Evolutionary conservation across 257 asterid species (phyloP).

Genomic region (Fraxinus cuspidata): DNA sequence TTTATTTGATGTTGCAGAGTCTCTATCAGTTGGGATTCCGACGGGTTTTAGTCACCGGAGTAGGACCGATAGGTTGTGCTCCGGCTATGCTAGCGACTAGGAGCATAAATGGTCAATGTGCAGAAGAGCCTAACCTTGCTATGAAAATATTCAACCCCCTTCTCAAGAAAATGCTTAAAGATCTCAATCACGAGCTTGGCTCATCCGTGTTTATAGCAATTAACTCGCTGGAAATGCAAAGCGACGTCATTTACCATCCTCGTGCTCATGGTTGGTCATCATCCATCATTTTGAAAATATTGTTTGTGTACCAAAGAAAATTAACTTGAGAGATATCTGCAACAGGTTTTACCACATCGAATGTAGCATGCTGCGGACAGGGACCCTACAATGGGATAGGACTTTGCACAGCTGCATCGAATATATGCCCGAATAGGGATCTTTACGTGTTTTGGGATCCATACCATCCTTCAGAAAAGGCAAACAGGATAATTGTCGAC

Average conservation of each 20-base stretch:
- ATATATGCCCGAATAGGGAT: slow-evolving; percentile 49
- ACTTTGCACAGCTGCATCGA: slow-evolving; percentile 41
- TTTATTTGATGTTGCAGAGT: slow-evolving; percentile 33
- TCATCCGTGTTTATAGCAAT: slow-evolving; percentile 51
- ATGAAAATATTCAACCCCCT: slow-evolving; percentile 57
- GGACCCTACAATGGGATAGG: slow-evolving; percentile 60
- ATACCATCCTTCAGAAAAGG: slow-evolving; percentile 53
- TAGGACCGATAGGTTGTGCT: slow-evolving; percentile 77
- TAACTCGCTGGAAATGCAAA: slow-evolving; percentile 54
- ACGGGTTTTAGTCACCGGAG: slow-evolving; percentile 67
- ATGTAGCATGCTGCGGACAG: slow-evolving; percentile 59
- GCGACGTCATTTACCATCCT: slow-evolving; percentile 55
- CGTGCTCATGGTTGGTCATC: slow-evolving; percentile 43
- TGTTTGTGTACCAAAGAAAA: neutral
- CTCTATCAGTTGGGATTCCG: slow-evolving; percentile 58
- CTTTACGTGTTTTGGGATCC: slow-evolving; percentile 55
- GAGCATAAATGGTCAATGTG: slow-evolving; percentile 59
- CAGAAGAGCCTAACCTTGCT: slow-evolving; percentile 55
- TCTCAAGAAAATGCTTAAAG: slow-evolving; percentile 44
- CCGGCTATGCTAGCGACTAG: slow-evolving; percentile 57
- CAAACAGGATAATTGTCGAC: slow-evolving; percentile 44
- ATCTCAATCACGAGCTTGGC: slow-evolving; percentile 58
- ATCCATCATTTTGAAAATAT: neutral
- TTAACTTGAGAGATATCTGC: neutral
- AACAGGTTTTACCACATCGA: slow-evolving; percentile 46